phyloP scores from a whole-genome alignment of 176 grass and related monocot genomes.

The Aegilops tauschii region DNA sequence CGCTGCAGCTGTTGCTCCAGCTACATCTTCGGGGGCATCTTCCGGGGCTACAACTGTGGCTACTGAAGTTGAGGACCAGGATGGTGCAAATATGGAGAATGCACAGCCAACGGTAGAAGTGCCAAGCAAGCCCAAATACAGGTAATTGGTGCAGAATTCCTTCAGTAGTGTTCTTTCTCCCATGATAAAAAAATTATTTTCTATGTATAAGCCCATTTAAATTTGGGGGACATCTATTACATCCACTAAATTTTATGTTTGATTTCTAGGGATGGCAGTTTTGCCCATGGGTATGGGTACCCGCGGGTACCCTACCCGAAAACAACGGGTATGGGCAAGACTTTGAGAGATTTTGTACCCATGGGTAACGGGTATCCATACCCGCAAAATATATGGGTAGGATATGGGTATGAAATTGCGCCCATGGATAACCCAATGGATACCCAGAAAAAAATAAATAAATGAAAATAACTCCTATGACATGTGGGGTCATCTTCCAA shows the following conservation, averaged over 20 bases:
- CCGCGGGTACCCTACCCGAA: too few relatives aligned
- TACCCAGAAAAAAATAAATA: too few relatives aligned
- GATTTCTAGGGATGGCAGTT: neutral
- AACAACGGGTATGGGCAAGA: too few relatives aligned
- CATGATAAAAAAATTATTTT: neutral
- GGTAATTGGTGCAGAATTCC: conserved; percentile 28
- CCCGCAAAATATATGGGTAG: too few relatives aligned
- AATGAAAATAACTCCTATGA: too few relatives aligned
- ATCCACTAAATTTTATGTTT: neutral
- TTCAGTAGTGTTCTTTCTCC: neutral
- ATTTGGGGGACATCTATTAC: neutral
- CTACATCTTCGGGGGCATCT: conserved; percentile 23
- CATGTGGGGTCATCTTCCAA: too few relatives aligned
- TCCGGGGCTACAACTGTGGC: conserved; percentile 20
- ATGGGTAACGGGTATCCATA: too few relatives aligned
- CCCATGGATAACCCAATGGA: too few relatives aligned
- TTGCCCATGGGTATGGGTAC: too few relatives aligned
- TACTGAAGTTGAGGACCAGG: conserved; percentile 19
- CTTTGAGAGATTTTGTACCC: too few relatives aligned
- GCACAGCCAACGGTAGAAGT: conserved; percentile 41
- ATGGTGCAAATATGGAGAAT: conserved; percentile 21
- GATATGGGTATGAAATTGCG: too few relatives aligned
- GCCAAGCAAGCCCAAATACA: conserved; percentile 69
- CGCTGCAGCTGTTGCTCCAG: neutral
- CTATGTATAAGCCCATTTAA: neutral